Evolutionary conservation across 2,329 filamentous ascomycete genomes (phyloP).

Genomic region (Neopestalotiopsis rosae): DNA sequence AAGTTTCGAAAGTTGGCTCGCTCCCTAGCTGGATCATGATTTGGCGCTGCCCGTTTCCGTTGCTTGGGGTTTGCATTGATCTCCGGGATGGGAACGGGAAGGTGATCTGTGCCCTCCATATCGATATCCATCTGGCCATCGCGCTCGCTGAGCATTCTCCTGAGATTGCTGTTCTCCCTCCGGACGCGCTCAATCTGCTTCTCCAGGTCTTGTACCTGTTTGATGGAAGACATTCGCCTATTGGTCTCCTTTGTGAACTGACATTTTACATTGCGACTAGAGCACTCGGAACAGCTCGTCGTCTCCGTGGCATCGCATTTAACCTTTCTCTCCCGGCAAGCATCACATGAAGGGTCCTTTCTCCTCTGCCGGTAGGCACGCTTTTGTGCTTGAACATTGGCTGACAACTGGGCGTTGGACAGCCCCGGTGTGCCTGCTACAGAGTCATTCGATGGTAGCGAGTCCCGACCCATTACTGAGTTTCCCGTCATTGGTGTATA

Average conservation of each 20-base stretch:
- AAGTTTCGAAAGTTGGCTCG: slow-evolving; percentile 75
- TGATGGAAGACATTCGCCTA: slow-evolving; percentile 97
- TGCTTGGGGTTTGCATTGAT: slow-evolving; percentile 70
- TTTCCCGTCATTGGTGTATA: slow-evolving; percentile 57
- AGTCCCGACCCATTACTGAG: slow-evolving; percentile 62
- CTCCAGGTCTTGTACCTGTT: slow-evolving; percentile 97
- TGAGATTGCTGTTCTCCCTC: slow-evolving; percentile 78
- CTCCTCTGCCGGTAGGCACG: slow-evolving; percentile 91
- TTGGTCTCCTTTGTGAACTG: slow-evolving; percentile 99
- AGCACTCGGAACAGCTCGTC: slow-evolving; percentile 95
- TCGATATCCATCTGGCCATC: slow-evolving; percentile 57
- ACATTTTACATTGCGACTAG: slow-evolving; percentile 94
- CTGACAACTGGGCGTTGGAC: slow-evolving; percentile 43
- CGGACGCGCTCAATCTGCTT: slow-evolving; percentile 84
- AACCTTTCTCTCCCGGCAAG: slow-evolving; percentile 84
- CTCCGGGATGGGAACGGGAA: slow-evolving; percentile 64
- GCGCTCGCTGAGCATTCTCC: slow-evolving; percentile 63
- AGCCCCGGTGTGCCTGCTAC: slow-evolving; percentile 59
- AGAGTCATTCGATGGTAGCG: slow-evolving; percentile 64
- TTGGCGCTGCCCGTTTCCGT: slow-evolving; percentile 63
- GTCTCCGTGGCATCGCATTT: slow-evolving; percentile 97
- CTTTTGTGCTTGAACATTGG: slow-evolving; percentile 77
- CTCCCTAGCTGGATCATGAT: slow-evolving; percentile 74
- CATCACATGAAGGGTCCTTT: slow-evolving; percentile 97
- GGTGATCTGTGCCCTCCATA: slow-evolving; percentile 52